A percentile compares a stretch with the other conserved stretches of the same genome.
Conservation (phyloP, 164 flowering plant species). For the Amborella trichopoda region DNA sequence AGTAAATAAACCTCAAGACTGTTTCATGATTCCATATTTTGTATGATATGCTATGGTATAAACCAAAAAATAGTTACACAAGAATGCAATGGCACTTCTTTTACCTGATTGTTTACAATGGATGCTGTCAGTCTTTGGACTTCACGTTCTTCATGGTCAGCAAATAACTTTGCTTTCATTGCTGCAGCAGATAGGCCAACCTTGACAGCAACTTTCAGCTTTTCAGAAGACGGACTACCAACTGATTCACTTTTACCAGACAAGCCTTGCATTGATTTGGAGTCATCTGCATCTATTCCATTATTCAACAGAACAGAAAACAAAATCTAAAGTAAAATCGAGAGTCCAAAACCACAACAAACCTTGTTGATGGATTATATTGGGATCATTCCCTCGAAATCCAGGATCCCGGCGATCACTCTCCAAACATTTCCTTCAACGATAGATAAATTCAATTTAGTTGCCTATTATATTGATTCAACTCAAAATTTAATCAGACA, state of each 20-base stretch:
- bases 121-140: slow-evolving; percentile 88
- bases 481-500: no score
- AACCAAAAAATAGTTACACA: no score
- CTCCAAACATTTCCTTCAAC: slow-evolving; percentile 38
- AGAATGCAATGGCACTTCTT: no score
- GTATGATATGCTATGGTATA: no score
- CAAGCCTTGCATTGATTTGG: slow-evolving; percentile 16
- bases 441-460: neutral
- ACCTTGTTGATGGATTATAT: slow-evolving; percentile 37
- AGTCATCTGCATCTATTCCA: slow-evolving; percentile 20
- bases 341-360: slow-evolving; percentile 1
- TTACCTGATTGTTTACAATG: slow-evolving; percentile 94
- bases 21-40: no score
- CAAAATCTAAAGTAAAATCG: neutral
- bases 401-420: slow-evolving; percentile 27
- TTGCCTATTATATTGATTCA: no score
- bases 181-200: slow-evolving; percentile 93
- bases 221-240: slow-evolving; percentile 42
- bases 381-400: slow-evolving; percentile 21
- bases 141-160: slow-evolving; percentile 99
- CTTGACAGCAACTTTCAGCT: slow-evolving; percentile 64
- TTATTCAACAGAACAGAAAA: neutral
- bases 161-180: slow-evolving; percentile 82
- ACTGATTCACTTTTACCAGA: slow-evolving; percentile 21
- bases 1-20: no score